A percentile compares a stretch with the other conserved stretches of the same genome.
phyloP scores from a whole-genome alignment of 2,329 filamentous ascomycete species.

The Cladosporium halotolerans region DNA sequence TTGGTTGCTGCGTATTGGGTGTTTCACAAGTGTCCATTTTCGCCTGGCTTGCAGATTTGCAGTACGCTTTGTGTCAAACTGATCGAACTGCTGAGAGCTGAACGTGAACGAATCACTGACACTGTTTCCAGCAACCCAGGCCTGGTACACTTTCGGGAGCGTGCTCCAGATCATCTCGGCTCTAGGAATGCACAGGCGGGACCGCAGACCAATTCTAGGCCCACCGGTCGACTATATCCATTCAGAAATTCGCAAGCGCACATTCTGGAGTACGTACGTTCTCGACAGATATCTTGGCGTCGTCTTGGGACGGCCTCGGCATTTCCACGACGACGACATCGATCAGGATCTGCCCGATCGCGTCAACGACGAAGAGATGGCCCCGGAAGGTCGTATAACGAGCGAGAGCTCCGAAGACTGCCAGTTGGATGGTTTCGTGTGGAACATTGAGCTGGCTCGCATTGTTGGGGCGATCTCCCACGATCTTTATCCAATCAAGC shows the following conservation, averaged over 20 bases:
- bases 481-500: conserved; percentile 29
- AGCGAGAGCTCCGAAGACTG: conserved; percentile 25
- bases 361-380: conserved; percentile 54
- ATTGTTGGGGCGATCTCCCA: conserved; percentile 28
- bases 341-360: conserved; percentile 52
- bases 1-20: no score
- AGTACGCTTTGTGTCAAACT: no score
- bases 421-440: conserved; percentile 44
- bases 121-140: conserved; percentile 21
- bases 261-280: conserved; percentile 59
- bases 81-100: no score
- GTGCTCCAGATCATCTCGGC: conserved; percentile 19
- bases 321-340: conserved; percentile 59
- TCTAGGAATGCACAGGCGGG: conserved; percentile 15
- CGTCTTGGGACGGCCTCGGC: conserved; percentile 55
- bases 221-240: conserved; percentile 37
- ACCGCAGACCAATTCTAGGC: conserved; percentile 2
- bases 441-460: conserved; percentile 38
- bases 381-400: conserved; percentile 30
- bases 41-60: no score
- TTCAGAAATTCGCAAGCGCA: conserved; percentile 49
- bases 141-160: conserved; percentile 28
- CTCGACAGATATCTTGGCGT: conserved; percentile 59
- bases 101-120: no score
- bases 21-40: no score